Conservation (phyloP, 208 protist genomes). For the Leishmania arabica region DNA sequence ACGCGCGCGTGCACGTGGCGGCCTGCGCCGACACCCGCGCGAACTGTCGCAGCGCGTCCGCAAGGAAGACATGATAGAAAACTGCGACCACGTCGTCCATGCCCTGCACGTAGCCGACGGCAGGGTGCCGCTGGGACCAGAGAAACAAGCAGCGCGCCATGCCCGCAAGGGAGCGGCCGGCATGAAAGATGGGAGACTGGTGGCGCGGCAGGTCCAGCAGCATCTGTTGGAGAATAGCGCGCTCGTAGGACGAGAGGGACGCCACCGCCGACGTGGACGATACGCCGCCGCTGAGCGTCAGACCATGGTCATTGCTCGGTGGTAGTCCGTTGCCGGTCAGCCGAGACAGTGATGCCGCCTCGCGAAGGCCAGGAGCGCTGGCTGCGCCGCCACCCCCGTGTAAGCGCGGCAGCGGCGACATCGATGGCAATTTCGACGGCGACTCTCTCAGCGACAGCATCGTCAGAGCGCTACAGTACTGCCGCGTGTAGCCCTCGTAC, state of each 20-base stretch:
- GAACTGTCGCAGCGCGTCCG: conserved; percentile 50
- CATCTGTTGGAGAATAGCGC: conserved; percentile 67
- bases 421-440: not conserved
- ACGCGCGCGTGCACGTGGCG: not conserved
- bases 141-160: conserved; percentile 93
- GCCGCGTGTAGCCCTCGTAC: conserved; percentile 54
- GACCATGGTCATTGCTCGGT: not conserved
- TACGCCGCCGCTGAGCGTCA: not conserved
- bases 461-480: conserved; percentile 49
- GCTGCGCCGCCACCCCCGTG: not conserved
- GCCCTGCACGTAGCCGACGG: conserved; percentile 95
- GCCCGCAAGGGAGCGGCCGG: conserved; percentile 32
- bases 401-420: not conserved
- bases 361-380: not conserved
- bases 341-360: not conserved
- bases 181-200: conserved; percentile 61
- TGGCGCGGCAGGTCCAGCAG: conserved; percentile 81
- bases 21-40: conserved; percentile 4
- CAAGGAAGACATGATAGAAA: conserved; percentile 93
- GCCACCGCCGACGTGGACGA: not conserved
- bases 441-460: conserved; percentile 18
- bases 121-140: conserved; percentile 93
- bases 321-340: not conserved
- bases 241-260: conserved; percentile 52
- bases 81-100: conserved; percentile 95